Evolutionary conservation across 2,329 filamentous ascomycete species (phyloP).

Genomic region (Daldinia eschscholtzii): DNA sequence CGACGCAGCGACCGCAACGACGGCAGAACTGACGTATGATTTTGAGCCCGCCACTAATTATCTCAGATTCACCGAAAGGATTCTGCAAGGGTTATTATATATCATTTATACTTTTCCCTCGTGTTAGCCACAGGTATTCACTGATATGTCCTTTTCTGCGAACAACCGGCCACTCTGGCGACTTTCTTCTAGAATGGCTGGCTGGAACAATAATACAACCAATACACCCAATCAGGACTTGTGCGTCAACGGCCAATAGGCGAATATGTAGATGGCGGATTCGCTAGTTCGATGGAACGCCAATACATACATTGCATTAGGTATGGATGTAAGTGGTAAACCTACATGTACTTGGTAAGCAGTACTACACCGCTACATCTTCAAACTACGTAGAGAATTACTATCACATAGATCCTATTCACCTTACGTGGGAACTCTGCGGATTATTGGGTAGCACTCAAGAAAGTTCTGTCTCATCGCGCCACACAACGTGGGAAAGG

Average conservation of each 20-base stretch:
- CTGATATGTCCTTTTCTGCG: background rate
- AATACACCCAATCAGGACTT: background rate
- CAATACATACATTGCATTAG: constrained; percentile 5
- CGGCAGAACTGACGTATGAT: constrained; percentile 1
- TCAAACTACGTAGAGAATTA: background rate
- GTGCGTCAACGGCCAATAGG: constrained; percentile 25
- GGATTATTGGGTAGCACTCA: constrained; percentile 5
- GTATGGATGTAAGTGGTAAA: background rate
- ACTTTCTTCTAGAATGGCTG: constrained; percentile 3
- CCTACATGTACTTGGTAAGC: background rate
- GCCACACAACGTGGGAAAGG: constrained; percentile 18
- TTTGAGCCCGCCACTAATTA: constrained; percentile 26
- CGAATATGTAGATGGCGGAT: constrained; percentile 18
- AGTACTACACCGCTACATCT: background rate
- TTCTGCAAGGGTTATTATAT: constrained; percentile 2
- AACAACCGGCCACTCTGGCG: too few species aligned
- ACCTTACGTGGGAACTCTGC: background rate
- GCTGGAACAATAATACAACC: background rate
- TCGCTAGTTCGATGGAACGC: background rate
- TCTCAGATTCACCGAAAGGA: constrained; percentile 19
- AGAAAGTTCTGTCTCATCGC: constrained; percentile 6
- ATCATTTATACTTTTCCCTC: background rate
- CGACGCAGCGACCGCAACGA: background rate
- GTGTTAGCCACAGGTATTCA: constrained; percentile 2
- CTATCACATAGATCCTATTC: constrained; percentile 3